These are phyloP conservation scores for Didymella arachidicola DNA, from an alignment of 2,329 filamentous ascomycete species.

Conservation along the genomic window DNA sequence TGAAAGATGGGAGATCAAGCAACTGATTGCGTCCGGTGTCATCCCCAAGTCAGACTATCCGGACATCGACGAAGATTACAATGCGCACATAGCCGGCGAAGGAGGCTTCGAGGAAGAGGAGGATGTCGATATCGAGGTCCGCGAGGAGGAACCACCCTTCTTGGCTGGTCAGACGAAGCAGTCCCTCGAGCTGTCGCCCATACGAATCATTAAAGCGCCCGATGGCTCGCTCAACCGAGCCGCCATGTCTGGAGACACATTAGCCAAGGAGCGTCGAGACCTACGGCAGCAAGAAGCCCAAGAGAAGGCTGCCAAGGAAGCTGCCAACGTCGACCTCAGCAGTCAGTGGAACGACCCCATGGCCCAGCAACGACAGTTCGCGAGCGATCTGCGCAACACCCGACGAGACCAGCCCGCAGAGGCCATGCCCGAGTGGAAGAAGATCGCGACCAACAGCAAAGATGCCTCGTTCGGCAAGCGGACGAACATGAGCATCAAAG, in stretches of 20 bases:
- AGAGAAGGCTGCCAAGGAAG: slow-evolving; percentile 76
- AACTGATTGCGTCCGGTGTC: slow-evolving; percentile 93
- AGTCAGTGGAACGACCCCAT: slow-evolving; percentile 98
- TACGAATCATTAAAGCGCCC: slow-evolving; percentile 94
- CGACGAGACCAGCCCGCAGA: slow-evolving; percentile 68
- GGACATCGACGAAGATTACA: slow-evolving; percentile 92
- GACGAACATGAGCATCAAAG: slow-evolving; percentile 90
- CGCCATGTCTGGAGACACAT: slow-evolving; percentile 87
- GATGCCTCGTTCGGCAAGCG: slow-evolving; percentile 84
- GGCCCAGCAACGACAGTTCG: slow-evolving; percentile 89
- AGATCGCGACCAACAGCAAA: slow-evolving; percentile 78
- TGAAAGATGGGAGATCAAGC: slow-evolving; percentile 96
- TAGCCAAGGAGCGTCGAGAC: slow-evolving; percentile 91
- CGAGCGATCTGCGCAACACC: slow-evolving; percentile 78
- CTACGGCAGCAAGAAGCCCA: slow-evolving; percentile 87
- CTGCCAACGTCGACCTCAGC: slow-evolving; percentile 79
- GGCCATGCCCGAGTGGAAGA: slow-evolving; percentile 90
- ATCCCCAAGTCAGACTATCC: slow-evolving; percentile 93
- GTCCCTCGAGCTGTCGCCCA: slow-evolving; percentile 91
- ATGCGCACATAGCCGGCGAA: slow-evolving; percentile 84
- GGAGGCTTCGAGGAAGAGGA: slow-evolving; percentile 91
- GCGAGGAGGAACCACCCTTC: slow-evolving; percentile 96
- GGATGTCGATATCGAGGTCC: slow-evolving; percentile 95
- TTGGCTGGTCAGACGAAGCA: slow-evolving; percentile 95
- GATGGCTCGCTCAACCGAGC: slow-evolving; percentile 98